phyloP scores from a whole-genome alignment of 257 asterid genomes.

The Solanum microdontum region DNA sequence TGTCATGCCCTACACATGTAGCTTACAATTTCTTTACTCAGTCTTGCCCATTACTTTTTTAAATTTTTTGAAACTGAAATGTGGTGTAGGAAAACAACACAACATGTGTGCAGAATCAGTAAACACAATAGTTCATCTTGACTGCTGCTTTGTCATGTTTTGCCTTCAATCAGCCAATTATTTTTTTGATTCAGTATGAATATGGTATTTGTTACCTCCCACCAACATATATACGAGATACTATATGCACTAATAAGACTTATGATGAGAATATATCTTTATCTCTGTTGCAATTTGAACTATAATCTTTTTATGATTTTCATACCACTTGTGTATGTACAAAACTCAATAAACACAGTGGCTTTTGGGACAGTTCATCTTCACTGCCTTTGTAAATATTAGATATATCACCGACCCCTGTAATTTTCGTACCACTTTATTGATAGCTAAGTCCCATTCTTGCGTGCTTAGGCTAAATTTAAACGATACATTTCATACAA shows the following conservation, averaged over 20 bases:
- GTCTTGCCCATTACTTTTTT: background rate
- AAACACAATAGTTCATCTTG: background rate
- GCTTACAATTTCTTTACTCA: background rate
- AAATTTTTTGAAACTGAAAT: background rate
- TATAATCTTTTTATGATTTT: background rate
- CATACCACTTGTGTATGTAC: background rate
- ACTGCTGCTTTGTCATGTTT: background rate
- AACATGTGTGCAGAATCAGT: background rate
- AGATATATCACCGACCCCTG: background rate
- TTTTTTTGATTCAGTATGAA: background rate
- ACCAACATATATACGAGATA: background rate
- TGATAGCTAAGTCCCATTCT: background rate
- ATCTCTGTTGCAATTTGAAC: background rate
- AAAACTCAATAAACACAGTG: background rate
- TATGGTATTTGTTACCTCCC: background rate
- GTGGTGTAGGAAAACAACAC: background rate
- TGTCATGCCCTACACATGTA: slow-evolving; percentile 15
- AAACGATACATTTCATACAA: background rate
- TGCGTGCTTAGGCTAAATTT: background rate
- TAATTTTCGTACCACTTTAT: background rate
- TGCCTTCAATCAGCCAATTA: background rate
- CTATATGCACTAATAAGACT: background rate
- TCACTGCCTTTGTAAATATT: background rate
- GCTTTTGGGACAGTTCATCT: background rate
- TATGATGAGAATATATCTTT: background rate